Evolutionary conservation across 805 yeast species (phyloP).

Genomic region (Kodamaea lidongshanica): DNA sequence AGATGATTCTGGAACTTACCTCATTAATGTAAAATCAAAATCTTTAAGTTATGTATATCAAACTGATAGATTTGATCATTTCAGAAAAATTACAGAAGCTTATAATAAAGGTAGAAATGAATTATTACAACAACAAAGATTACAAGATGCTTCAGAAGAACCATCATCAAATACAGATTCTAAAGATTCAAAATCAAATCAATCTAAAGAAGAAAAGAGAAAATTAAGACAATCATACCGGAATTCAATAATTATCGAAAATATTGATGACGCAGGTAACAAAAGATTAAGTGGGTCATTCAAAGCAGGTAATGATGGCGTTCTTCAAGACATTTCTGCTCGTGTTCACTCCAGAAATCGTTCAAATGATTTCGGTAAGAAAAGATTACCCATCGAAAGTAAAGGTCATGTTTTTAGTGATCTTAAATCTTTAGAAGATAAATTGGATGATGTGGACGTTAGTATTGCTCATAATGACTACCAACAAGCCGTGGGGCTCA

Average conservation of each 20-base stretch:
- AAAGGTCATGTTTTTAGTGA: constrained; percentile 36
- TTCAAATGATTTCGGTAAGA: constrained; percentile 38
- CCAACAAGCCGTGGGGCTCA: constrained; percentile 38
- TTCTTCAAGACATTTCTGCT: constrained; percentile 53
- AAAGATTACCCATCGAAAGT: constrained; percentile 12
- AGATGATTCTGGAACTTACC: constrained; percentile 24
- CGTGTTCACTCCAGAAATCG: constrained; percentile 57
- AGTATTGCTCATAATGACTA: constrained; percentile 56
- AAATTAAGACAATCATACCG: constrained; percentile 40
- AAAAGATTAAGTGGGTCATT: constrained; percentile 21
- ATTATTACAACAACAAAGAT: constrained; percentile 25
- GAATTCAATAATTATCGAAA: constrained; percentile 46
- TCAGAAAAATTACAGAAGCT: constrained; percentile 46
- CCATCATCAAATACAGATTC: constrained; percentile 10
- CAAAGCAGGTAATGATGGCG: constrained; percentile 31
- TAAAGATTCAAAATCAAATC: too few relatives aligned
- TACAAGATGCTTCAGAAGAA: constrained; percentile 13
- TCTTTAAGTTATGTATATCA: constrained; percentile 50
- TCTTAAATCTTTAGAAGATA: constrained; percentile 51
- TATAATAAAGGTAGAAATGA: constrained; percentile 59
- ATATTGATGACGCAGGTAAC: constrained; percentile 21
- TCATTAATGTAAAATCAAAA: constrained; percentile 43
- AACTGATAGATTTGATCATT: constrained; percentile 56
- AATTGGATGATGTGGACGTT: constrained; percentile 64
- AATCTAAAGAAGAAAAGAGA: constrained; percentile 31